Evolutionary conservation across 148 eudicot species (phyloP), one percentile per base, ranked within the genome.

Genomic region (Spergularia bocconei): DNA sequence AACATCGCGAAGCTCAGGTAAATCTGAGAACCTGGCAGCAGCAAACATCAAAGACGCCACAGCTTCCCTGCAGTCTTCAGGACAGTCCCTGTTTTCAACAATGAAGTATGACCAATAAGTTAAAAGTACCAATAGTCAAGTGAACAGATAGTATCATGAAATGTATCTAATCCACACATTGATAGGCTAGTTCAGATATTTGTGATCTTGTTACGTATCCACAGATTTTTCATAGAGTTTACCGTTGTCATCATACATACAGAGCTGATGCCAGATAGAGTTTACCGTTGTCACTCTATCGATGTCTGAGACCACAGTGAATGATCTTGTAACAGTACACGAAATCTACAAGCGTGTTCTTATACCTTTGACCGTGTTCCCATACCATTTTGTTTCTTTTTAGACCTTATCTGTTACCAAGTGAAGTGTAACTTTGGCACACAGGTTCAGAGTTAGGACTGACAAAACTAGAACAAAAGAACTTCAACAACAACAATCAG

Each of bases 1-100:
- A 36, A 95, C 88, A n/a, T 95, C 98, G n/a, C 98, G 92, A 74
- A 95, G 82, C 79, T 95, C 98, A 33, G 99, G 99, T 73, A 95
- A 79, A 82, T 95, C 99, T 38, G 99, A 92, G 81, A 92, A 91
- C 71, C 99, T 88, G 67, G 99, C 97, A 51, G 99, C 99, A 76
- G 99, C 96, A 86, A 86, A 95, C 88, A 95, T 92, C 62, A 95
- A 82, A 54, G 97, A 92, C 57, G 90, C 91, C 51, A 95, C 93
- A 65, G 93, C 90, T 74, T 90, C 96, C 85, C 90, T 87, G 83
- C 97, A 95, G 72, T 95, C 94, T 75, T 91, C 94, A 21, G 98
- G 99, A 75, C 99, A 95, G 55, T 87, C 92, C 78, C 98, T 95
- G 88, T 36, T 79, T 77, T 69, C 79, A 67, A 17, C 36, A 73